Evolutionary conservation across 352 stramenopile genomes (phyloP), one percentile per base, ranked within the genome.

Genomic region (Stramenopiles sp.): DNA sequence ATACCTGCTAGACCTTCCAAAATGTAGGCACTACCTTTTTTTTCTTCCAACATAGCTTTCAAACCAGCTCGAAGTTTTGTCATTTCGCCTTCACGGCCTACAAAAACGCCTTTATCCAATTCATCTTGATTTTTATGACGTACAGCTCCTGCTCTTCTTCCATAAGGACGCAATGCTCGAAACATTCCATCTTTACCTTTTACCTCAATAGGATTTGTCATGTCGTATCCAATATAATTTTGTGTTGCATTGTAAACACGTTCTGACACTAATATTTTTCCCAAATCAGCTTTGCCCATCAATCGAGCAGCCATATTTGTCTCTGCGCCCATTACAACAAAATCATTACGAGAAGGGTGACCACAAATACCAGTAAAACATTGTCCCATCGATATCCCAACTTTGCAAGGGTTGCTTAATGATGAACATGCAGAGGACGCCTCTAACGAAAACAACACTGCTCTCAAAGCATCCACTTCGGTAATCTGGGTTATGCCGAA

Each of bases 251-350:
- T 6, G 80, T 80, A 63, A 30, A 78, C 23, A 78, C 74, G 63
- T 32, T 86, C 84, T 7, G 81, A 84, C 6, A 86, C 84, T 13
- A 87, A 78, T 7, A 83, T 87, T n/a, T 83, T 79, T 43, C 81
- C 79, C 63, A 84, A 84, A 0, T 81, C 77, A 53, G 84, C 85
- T 78, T 85, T 84, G 6, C 82, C 83, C 84, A 87, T 88, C 0
- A 88, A 82, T 65, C 85, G 79, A 27, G 85, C 82, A 0, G 85
- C 84, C 73, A 87, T 65, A 78, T 88, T 88, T 0, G 88, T 84
- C 73, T 85, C 81, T 43, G 82, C 81, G 78, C 85, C 84, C 82
- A 88, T 86, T 69, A 87, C 84, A 27, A 87, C 82, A 74, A 85
- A 88, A 78, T 88, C 85, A 20, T 83, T 81, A n/a, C 85, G 78